Conservation (phyloP, 306 rosid species). For the Styphnolobium japonicum region DNA sequence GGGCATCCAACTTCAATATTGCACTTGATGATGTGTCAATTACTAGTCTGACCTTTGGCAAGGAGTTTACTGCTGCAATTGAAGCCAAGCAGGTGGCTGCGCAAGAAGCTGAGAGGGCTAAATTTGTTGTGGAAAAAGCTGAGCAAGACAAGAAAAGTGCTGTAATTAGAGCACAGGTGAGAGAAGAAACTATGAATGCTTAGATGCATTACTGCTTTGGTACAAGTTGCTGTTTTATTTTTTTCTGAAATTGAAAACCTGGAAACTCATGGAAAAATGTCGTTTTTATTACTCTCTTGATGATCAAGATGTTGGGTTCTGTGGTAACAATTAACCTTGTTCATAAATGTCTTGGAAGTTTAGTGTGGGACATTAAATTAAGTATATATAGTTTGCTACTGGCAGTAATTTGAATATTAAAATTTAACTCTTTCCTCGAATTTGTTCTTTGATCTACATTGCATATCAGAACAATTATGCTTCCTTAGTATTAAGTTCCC, state of each 20-base stretch:
- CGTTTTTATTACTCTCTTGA: too few relatives aligned
- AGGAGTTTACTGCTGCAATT: constrained; percentile 86
- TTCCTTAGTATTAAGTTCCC: not conserved
- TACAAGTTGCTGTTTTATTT: constrained; percentile 8
- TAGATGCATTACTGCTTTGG: not conserved
- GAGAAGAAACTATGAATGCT: constrained; percentile 19
- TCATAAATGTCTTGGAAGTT: too few relatives aligned
- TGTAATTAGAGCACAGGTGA: constrained; percentile 84
- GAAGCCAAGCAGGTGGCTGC: constrained; percentile 99
- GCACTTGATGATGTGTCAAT: constrained; percentile 94
- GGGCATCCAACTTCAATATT: constrained; percentile 81
- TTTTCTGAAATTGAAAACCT: too few relatives aligned
- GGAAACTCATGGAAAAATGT: too few relatives aligned
- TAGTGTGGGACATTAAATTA: too few relatives aligned
- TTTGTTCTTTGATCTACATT: not conserved
- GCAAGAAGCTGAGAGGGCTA: constrained; percentile 96
- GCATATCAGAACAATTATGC: not conserved
- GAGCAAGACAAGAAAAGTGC: constrained; percentile 93
- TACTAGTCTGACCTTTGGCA: constrained; percentile 70
- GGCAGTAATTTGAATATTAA: too few relatives aligned
- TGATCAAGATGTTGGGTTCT: too few relatives aligned
- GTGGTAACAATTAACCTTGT: too few relatives aligned
- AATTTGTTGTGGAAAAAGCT: constrained; percentile 86
- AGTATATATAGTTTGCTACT: too few relatives aligned
- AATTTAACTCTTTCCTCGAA: too few relatives aligned